A percentile compares a stretch with the other conserved stretches of the same genome.
phyloP scores from a whole-genome alignment of 139 green algal species.

The Chlorella sp. region DNA sequence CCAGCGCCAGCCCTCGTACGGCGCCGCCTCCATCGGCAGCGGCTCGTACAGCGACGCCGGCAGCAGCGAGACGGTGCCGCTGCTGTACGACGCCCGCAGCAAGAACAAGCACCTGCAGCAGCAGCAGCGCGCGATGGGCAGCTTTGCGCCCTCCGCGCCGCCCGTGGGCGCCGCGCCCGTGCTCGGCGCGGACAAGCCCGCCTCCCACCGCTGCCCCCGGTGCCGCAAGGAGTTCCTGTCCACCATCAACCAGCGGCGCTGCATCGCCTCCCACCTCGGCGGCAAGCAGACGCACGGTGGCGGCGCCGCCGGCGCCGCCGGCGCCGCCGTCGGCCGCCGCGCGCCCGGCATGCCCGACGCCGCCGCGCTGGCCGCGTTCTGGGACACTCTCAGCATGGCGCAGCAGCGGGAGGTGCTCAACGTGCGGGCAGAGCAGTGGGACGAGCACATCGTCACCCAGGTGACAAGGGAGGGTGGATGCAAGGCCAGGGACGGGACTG shows the following conservation, averaged over 20 bases:
- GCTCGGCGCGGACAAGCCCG: neutral
- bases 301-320: neutral
- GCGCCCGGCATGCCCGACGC: neutral
- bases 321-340: neutral
- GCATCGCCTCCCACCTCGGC: constrained; percentile 25
- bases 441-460: constrained; percentile 6
- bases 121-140: constrained; percentile 10
- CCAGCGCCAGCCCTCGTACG: constrained; percentile 2
- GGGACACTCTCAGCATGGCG: constrained; percentile 4
- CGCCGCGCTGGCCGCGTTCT: constrained; percentile 18
- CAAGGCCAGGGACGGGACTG: neutral
- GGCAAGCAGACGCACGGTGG: neutral
- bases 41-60: neutral
- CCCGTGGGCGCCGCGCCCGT: neutral
- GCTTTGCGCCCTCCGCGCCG: neutral
- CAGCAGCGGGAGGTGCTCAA: constrained; percentile 17
- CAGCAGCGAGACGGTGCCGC: constrained; percentile 6
- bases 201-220: constrained; percentile 17
- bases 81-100: constrained; percentile 7
- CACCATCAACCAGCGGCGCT: constrained; percentile 33
- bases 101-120: constrained; percentile 2
- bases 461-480: neutral
- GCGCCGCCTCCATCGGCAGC: neutral
- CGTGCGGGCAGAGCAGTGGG: constrained; percentile 1
- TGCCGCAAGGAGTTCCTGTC: constrained; percentile 32